Evolutionary conservation across 495 filamentous ascomycete genomes (phyloP).

Genomic region (Annulohypoxylon maeteangense): DNA sequence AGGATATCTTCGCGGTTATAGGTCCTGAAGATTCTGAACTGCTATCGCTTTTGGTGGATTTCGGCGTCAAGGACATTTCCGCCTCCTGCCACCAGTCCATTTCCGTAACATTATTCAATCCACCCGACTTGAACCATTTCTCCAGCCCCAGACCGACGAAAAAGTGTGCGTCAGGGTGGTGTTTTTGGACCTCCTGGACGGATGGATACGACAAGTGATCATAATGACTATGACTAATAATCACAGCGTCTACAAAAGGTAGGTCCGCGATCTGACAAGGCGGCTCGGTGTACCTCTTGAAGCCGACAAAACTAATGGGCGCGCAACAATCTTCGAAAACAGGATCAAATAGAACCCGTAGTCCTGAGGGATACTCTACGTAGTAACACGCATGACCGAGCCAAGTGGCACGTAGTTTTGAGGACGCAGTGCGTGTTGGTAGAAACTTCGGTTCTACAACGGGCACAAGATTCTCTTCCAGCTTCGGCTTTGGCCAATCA

Average conservation of each 20-base stretch:
- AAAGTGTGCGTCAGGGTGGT: constrained; percentile 84
- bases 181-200: constrained; percentile 73
- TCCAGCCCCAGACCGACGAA: constrained; percentile 91
- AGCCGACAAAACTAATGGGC: constrained; percentile 76
- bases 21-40: constrained; percentile 40
- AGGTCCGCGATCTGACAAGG: constrained; percentile 84
- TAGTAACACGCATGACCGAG: constrained; percentile 95
- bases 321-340: constrained; percentile 91
- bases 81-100: constrained; percentile 96
- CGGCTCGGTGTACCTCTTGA: constrained; percentile 82
- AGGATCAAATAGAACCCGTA: constrained; percentile 94
- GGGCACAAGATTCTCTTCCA: constrained; percentile 71
- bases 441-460: constrained; percentile 78
- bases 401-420: constrained; percentile 88
- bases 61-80: constrained; percentile 70
- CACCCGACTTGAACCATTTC: constrained; percentile 78
- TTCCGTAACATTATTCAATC: constrained; percentile 81
- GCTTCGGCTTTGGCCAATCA: constrained; percentile 58
- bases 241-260: constrained; percentile 84
- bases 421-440: constrained; percentile 61
- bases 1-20: constrained; percentile 81
- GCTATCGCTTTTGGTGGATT: constrained; percentile 46
- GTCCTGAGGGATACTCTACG: constrained; percentile 87
- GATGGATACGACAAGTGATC: constrained; percentile 87
- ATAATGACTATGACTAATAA: constrained; percentile 95